These are phyloP conservation scores for Aureobasidium subglaciale DNA, from an alignment of 2,329 filamentous ascomycete genomes.

Conservation along the genomic window DNA sequence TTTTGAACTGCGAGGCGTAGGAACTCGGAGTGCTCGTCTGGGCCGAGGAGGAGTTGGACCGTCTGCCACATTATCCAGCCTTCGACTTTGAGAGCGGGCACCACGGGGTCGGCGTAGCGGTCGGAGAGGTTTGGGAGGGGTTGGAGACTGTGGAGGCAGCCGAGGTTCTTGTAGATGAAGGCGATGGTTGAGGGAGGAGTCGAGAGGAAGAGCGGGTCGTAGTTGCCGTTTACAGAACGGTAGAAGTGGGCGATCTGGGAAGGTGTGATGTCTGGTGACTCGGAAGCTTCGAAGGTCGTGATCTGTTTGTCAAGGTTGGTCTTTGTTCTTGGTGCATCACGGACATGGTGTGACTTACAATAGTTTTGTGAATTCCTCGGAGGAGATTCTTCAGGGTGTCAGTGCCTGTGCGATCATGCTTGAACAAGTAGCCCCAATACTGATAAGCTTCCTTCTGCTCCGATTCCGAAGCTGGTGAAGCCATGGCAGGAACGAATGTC, in stretches of 20 bases:
- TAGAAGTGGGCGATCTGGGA: conserved; percentile 45
- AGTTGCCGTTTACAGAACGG: conserved; percentile 39
- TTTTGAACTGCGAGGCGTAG: conserved; percentile 71
- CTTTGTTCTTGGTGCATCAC: neutral
- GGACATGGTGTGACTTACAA: conserved; percentile 28
- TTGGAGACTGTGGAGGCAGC: conserved; percentile 82
- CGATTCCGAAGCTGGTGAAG: conserved; percentile 12
- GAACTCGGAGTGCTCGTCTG: conserved; percentile 79
- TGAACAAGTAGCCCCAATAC: conserved; percentile 46
- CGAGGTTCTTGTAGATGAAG: conserved; percentile 85
- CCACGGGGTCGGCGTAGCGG: conserved; percentile 65
- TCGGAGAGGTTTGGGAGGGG: conserved; percentile 49
- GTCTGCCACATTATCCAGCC: conserved; percentile 94
- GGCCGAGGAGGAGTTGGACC: conserved; percentile 79
- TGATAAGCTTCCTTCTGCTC: conserved; percentile 38
- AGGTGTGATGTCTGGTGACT: conserved; percentile 42
- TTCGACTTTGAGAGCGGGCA: conserved; percentile 73
- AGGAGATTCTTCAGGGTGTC: conserved; percentile 40
- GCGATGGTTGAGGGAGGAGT: conserved; percentile 70
- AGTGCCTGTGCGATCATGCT: conserved; percentile 45
- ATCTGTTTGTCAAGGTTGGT: neutral
- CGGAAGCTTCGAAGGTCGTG: conserved; percentile 33
- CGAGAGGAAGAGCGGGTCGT: conserved; percentile 63
- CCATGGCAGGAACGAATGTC: neutral
- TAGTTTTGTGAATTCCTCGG: conserved; percentile 39